Conservation (phyloP, 179 eudicot species). For the Vitellaria paradoxa region DNA sequence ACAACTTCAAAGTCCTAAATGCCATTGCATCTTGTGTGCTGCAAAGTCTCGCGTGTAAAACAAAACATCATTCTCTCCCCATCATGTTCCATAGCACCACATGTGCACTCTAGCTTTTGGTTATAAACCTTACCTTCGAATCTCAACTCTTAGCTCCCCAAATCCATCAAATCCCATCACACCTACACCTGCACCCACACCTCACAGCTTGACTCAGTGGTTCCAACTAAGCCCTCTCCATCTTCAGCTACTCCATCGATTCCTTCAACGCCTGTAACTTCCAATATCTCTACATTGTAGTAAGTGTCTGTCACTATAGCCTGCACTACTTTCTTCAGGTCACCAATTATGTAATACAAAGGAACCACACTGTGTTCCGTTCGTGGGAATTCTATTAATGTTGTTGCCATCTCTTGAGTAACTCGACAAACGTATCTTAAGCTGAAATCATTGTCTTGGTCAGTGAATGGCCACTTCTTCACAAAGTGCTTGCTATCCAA, state of each 20-base stretch:
- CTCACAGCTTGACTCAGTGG: conserved; percentile 56
- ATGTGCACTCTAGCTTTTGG: conserved; percentile 56
- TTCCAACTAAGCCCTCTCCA: conserved; percentile 59
- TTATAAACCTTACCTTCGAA: conserved; percentile 64
- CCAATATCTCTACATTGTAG: conserved; percentile 33
- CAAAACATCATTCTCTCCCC: conserved; percentile 98
- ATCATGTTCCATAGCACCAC: conserved; percentile 83
- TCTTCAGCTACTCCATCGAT: conserved; percentile 34
- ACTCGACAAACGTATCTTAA: conserved; percentile 33
- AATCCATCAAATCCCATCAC: conserved; percentile 42
- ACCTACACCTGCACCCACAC: conserved; percentile 37
- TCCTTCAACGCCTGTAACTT: conserved; percentile 38
- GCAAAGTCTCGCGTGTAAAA: no score
- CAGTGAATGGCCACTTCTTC: conserved; percentile 72
- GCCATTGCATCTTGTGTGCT: conserved; percentile 49
- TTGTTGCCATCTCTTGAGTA: no score
- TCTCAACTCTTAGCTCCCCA: conserved; percentile 29
- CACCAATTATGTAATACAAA: conserved; percentile 52
- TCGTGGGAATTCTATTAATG: conserved; percentile 20
- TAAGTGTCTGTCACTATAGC: conserved; percentile 71
- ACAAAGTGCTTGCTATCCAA: conserved; percentile 66
- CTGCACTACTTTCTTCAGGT: conserved; percentile 45
- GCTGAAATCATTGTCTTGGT: conserved; percentile 39
- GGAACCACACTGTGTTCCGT: conserved; percentile 59
- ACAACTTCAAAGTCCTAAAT: conserved; percentile 60